Conservation (phyloP, 2,329 filamentous ascomycete genomes). For the Neoarthrinium moseri region DNA sequence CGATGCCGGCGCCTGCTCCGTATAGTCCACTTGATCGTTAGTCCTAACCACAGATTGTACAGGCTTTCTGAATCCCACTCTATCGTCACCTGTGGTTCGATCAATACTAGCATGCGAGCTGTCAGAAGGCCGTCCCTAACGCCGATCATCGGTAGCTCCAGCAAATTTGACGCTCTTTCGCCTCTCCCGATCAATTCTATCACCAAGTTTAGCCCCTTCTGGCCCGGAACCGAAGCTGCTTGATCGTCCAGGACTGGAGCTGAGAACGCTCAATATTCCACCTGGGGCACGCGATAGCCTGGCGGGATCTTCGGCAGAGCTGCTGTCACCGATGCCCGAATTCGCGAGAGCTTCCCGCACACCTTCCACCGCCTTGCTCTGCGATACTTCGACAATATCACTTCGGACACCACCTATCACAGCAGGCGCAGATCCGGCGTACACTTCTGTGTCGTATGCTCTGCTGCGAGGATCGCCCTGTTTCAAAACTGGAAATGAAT, state of each 20-base stretch:
- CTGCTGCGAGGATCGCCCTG: background rate
- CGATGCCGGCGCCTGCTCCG: no score
- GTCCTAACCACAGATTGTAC: no score
- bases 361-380: slow-evolving; percentile 60
- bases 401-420: slow-evolving; percentile 35
- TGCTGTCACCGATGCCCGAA: slow-evolving; percentile 18
- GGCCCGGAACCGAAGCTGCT: slow-evolving; percentile 4
- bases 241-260: slow-evolving; percentile 46
- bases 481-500: slow-evolving; percentile 12
- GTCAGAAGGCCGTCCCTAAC: slow-evolving; percentile 16
- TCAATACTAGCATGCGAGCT: background rate
- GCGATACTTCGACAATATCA: slow-evolving; percentile 54
- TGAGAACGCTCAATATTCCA: slow-evolving; percentile 48
- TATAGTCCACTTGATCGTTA: no score
- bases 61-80: no score
- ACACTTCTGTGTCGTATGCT: slow-evolving; percentile 9
- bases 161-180: slow-evolving; percentile 66
- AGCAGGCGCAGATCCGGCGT: slow-evolving; percentile 13
- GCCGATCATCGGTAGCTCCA: slow-evolving; percentile 30
- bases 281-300: slow-evolving; percentile 16
- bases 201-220: slow-evolving; percentile 20
- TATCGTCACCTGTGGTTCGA: no score
- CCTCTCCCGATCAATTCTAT: slow-evolving; percentile 47
- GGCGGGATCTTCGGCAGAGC: slow-evolving; percentile 2
- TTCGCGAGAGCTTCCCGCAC: slow-evolving; percentile 52